Evolutionary conservation across 164 flowering plant species (phyloP).

Genomic region (Tinospora cordifolia): DNA sequence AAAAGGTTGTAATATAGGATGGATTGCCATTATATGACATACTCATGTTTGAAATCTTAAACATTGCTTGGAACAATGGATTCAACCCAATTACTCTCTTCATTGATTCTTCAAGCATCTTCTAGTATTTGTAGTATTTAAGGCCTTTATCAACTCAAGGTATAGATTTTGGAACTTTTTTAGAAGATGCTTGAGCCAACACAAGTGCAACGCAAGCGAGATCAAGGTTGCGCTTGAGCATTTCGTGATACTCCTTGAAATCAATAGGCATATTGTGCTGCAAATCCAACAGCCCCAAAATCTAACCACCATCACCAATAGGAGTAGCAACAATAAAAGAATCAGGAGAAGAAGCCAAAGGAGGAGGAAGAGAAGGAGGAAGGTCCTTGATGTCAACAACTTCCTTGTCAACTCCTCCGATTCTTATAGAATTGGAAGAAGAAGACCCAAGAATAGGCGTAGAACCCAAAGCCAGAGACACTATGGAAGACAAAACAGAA

Average conservation of each 20-base stretch:
- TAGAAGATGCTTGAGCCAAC: constrained; percentile 44
- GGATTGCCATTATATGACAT: constrained; percentile 46
- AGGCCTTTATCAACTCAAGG: constrained; percentile 37
- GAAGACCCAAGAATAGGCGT: too few species aligned
- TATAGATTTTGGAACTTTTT: constrained; percentile 38
- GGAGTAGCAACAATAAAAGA: neutral
- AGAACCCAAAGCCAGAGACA: neutral
- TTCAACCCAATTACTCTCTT: constrained; percentile 76
- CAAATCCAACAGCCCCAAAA: constrained; percentile 8
- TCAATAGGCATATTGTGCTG: constrained; percentile 33
- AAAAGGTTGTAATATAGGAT: too few species aligned
- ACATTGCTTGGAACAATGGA: constrained; percentile 55
- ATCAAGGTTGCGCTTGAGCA: constrained; percentile 66
- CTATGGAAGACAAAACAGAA: neutral
- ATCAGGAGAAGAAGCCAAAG: neutral
- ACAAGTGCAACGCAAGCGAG: constrained; percentile 96
- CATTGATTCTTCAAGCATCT: constrained; percentile 86
- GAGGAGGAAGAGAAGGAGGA: neutral
- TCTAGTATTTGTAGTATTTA: constrained; percentile 41
- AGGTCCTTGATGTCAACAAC: constrained; percentile 24
- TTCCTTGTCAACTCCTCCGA: constrained; percentile 6
- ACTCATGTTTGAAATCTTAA: constrained; percentile 48
- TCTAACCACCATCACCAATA: neutral
- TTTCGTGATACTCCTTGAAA: constrained; percentile 66
- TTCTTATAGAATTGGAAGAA: too few species aligned